Evolutionary conservation across 345 rosid genomes (phyloP), one percentile per base, ranked within the genome.

Genomic region (Populus ilicifolia): DNA sequence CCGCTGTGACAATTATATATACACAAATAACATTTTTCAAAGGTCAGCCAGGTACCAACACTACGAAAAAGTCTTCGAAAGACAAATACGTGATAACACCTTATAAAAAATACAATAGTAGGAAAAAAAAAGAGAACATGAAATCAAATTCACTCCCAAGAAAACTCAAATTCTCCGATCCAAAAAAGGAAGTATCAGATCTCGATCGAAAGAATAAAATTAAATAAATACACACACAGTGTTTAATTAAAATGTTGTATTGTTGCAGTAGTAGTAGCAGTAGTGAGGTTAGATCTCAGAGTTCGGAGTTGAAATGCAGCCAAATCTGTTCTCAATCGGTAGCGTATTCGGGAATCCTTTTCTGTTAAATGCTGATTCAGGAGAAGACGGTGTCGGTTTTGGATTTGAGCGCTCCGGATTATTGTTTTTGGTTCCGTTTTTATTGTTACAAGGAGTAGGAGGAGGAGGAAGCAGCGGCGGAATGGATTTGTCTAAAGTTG

Each of bases 401-500:
- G 88, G 88, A 65, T 92, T 92, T 67, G 96, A 86, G 83, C 90
- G 89, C 88, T 92, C 97, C 77, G 88, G 94, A 87, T 86, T 90
- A 81, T 90, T 96, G 79, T 93, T 93, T 83, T 84, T 93, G 86
- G 84, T 95, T 61, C 97, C 97, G 9, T 88, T 95, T 76, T 80
- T 95, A 68, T 79, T 93, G 69, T 90, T 83, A 79, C 99, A 90
- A 87, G 96, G 92, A 61, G 68, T 5, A 35, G 85, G 87, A 56
- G 88, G 90, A 87, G 96, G 92, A 64, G 69, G 14, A 35, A 85
- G 86, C 63, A 86, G 88, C 35, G 87, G 88, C 59, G 89, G 89
- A 44, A 96, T 93, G 99, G 98, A 93, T 90, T 88, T 96, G 62
- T 92, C 99, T 29, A 96, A 89, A 72, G 92, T 96, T 21, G 94